Evolutionary conservation across 495 filamentous ascomycete species (phyloP), one percentile per base, ranked within the genome.

Genomic region (Podospora fimiseda): DNA sequence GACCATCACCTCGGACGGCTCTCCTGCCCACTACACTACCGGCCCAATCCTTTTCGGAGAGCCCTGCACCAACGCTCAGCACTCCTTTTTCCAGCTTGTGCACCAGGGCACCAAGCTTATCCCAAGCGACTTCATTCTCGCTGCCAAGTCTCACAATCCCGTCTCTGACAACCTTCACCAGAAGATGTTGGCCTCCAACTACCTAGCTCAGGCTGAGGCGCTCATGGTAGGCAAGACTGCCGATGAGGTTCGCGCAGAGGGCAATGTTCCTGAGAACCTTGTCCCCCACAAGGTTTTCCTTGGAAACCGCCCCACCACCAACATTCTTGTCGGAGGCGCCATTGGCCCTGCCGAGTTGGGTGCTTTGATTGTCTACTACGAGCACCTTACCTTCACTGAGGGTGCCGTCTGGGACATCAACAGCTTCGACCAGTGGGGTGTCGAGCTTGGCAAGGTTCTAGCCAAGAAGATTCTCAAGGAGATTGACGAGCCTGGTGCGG

Each of bases 51-150:
- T 98, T 49, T 98, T 98, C 69, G 93, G 93, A 63, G 93, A 97
- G 77, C 93, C 93, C 48, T 93, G 90, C 68, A 98, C 93, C 70
- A 98, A 98, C 68, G 93, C 93, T 53, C 93, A 98, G 79, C 93
- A 98, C 81, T 97, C 93, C 51, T 98, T 98, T 84, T 98, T 92
- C 84, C 93, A 98, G 79, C 84, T 98, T 46, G 81, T 98, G 37
- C 93, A 98, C 77, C 93, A 98, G 74, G 93, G 93, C 59, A 97
- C 94, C 60, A 97, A 97, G 81, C 84, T 98, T 57, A 97, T 98
- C 65, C 93, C 93, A 9, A 85, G 90, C 55, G 93, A 98, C 74
- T 98, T 98, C 80, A 88, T 98, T 76, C 77, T 98, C 62, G 92
- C 93, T 27, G 89, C 85, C 46, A 83, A 96, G 75, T 91, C 87